Evolutionary conservation across 768 basidiomycete species (phyloP), one percentile per base, ranked within the genome.

Genomic region (Kondoa subrosea): DNA sequence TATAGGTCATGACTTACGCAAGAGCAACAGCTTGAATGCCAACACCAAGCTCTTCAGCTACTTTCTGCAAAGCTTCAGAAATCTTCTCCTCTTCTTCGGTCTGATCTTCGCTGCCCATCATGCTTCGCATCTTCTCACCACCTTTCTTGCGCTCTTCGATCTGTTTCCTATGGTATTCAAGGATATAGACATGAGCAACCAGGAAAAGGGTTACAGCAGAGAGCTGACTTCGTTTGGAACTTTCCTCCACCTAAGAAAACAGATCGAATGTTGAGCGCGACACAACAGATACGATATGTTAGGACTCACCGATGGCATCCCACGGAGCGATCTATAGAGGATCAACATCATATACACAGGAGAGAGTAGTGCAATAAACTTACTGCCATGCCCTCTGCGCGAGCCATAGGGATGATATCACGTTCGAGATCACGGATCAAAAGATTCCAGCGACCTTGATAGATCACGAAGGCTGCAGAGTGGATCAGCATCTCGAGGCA

Each of bases 391-490:
- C 67, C 67, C 27, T 66, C 32, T 4, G 57, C 56, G 30, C 58
- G 65, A 61, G n/a, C 31, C 67, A 71, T 69, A 29, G 60, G 65
- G 65, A 84, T 80, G 66, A 83, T 81, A 1, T 83, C 83, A 4
- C 82, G 78, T 73, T 84, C 83, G 58, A 83, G 77, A 30, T 80
- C 80, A 50, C 83, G 78, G 21, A 2, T 78, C 70, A 67, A 40
- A 26, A 73, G 57, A 50, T 64, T 69, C 68, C 69, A 74, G n/a
- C 63, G 50, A 1, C 81, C 83, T 75, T 82, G 83, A 73, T 84
- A 84, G 31, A 84, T 77, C 29, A 78, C 77, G 72, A 84, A 85
- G 1, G 40, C 40, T 50, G 40, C 40, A 50, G 21, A 50, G 40
- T 50, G 21, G 12, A 21, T 50, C 21, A 50, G 40, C n/a, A n/a